These are phyloP conservation scores for Xerocomellus intermedius DNA, from an alignment of 768 basidiomycete species.

Conservation along the genomic window DNA sequence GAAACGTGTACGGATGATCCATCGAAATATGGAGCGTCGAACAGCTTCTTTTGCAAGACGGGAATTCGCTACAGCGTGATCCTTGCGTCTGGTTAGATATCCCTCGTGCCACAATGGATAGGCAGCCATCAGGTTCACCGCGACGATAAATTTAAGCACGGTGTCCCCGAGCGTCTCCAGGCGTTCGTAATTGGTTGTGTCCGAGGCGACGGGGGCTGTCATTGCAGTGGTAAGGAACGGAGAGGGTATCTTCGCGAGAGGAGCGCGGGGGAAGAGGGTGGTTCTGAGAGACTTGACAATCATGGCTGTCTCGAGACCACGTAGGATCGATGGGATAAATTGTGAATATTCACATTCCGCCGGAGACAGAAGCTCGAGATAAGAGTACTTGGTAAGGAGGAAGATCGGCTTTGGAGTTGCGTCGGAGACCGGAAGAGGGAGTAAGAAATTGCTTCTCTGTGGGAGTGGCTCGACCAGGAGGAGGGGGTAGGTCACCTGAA, in stretches of 20 bases:
- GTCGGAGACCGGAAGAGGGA: slow-evolving; percentile 38
- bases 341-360: slow-evolving; percentile 53
- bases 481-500: slow-evolving; percentile 58
- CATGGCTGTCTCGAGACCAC: slow-evolving; percentile 51
- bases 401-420: slow-evolving; percentile 29
- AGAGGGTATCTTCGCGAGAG: slow-evolving; percentile 46
- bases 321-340: slow-evolving; percentile 66
- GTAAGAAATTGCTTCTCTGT: slow-evolving; percentile 58
- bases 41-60: slow-evolving; percentile 67
- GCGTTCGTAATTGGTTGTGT: slow-evolving; percentile 63
- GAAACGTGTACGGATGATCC: slow-evolving; percentile 62
- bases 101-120: slow-evolving; percentile 82
- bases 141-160: slow-evolving; percentile 63
- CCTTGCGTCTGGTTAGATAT: slow-evolving; percentile 67
- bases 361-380: slow-evolving; percentile 50
- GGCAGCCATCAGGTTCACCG: slow-evolving; percentile 57
- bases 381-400: slow-evolving; percentile 45
- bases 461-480: slow-evolving; percentile 54
- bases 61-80: slow-evolving; percentile 71
- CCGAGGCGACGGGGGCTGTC: slow-evolving; percentile 62
- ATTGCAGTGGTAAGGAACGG: slow-evolving; percentile 51
- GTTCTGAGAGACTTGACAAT: slow-evolving; percentile 50
- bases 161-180: slow-evolving; percentile 76
- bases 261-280: slow-evolving; percentile 42
- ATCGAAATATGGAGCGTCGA: slow-evolving; percentile 48